These are phyloP conservation scores for Acer saccharum DNA, from an alignment of 345 rosid species.

Conservation along the genomic window DNA sequence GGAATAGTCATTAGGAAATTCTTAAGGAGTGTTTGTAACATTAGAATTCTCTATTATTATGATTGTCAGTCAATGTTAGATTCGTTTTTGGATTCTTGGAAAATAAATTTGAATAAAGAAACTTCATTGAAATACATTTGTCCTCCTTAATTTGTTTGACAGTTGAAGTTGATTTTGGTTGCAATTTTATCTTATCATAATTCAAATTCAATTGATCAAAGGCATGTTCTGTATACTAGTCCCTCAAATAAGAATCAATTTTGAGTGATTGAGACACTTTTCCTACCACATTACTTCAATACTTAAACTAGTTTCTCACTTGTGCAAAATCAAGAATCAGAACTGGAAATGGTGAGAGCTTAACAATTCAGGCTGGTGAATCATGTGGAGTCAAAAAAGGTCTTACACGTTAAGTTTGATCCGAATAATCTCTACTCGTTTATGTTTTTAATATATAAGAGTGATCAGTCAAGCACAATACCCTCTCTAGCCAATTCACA, in stretches of 20 bases:
- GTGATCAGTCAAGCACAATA: too few species aligned
- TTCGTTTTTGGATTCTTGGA: background rate
- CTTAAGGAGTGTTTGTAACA: conserved; percentile 14
- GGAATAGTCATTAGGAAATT: conserved; percentile 14
- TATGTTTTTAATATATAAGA: too few species aligned
- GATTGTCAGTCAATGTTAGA: background rate
- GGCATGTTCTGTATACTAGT: background rate
- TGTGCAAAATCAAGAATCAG: background rate
- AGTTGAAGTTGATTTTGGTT: background rate
- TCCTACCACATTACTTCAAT: too few species aligned
- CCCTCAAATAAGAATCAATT: background rate
- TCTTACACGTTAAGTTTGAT: too few species aligned
- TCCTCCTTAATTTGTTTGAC: background rate
- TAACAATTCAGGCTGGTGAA: background rate
- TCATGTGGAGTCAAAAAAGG: background rate
- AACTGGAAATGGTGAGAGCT: background rate
- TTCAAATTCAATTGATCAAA: background rate
- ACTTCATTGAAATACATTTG: background rate
- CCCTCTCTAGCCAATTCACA: background rate
- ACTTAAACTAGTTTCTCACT: background rate
- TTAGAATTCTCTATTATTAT: background rate
- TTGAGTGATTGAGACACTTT: too few species aligned
- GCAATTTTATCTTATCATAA: background rate
- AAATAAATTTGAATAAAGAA: conserved; percentile 9
- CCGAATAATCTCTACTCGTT: too few species aligned